Conservation (phyloP, 257 asterid genomes). For the Primulina tabacum region DNA sequence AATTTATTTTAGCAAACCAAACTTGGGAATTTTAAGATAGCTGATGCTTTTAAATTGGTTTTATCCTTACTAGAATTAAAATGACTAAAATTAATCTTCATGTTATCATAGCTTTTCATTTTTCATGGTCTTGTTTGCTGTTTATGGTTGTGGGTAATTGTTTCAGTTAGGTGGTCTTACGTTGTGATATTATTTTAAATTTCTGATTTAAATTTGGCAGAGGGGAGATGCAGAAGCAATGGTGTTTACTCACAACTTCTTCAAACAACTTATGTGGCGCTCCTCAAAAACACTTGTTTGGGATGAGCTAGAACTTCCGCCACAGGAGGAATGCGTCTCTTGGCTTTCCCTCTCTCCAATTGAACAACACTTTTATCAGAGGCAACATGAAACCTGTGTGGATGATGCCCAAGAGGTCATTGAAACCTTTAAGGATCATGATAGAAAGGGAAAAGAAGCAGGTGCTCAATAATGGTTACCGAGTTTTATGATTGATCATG, state of each 20-base stretch:
- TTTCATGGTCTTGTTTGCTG: slow-evolving; percentile 12
- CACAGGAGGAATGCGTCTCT: slow-evolving; percentile 83
- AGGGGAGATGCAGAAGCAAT: slow-evolving; percentile 85
- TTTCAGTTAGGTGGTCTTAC: slow-evolving; percentile 3
- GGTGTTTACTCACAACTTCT: slow-evolving; percentile 60
- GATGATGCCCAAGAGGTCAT: slow-evolving; percentile 87
- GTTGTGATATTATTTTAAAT: slow-evolving; percentile 12
- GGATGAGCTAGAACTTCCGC: slow-evolving; percentile 84
- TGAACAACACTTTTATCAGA: slow-evolving; percentile 89
- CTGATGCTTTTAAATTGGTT: not conserved
- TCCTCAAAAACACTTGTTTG: slow-evolving; percentile 78
- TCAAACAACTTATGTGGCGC: slow-evolving; percentile 88
- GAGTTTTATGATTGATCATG: slow-evolving; percentile 16
- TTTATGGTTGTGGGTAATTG: slow-evolving; percentile 2
- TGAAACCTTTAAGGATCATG: slow-evolving; percentile 60
- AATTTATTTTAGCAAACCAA: too few species aligned
- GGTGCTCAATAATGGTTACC: slow-evolving; percentile 41
- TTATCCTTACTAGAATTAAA: not conserved
- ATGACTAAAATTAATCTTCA: not conserved
- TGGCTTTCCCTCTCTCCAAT: slow-evolving; percentile 87
- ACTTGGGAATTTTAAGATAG: not conserved
- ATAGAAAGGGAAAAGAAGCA: slow-evolving; percentile 41
- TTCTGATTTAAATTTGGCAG: slow-evolving; percentile 39
- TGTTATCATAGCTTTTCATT: not conserved
- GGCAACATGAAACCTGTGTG: slow-evolving; percentile 92